Evolutionary conservation across 495 filamentous ascomycete genomes (phyloP).

Genomic region (Amorphotheca resinae): DNA sequence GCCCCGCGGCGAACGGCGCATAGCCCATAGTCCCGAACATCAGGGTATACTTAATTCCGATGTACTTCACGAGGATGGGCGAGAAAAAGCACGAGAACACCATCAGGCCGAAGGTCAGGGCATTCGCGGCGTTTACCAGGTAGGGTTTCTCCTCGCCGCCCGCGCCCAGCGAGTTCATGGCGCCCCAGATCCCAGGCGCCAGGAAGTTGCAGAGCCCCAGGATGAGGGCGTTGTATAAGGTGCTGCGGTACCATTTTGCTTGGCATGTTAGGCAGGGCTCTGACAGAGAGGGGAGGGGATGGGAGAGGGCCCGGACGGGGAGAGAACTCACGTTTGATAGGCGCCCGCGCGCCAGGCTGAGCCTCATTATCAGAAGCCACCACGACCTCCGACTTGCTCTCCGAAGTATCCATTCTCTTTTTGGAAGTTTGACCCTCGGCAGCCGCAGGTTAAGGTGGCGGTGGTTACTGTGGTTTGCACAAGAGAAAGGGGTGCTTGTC

Average conservation of each 20-base stretch:
- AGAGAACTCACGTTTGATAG: slow-evolving; percentile 2
- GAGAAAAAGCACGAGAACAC: slow-evolving; percentile 35
- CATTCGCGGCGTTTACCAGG: slow-evolving; percentile 58
- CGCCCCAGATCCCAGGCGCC: slow-evolving; percentile 55
- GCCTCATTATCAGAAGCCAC: slow-evolving; percentile 3
- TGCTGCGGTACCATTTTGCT: slow-evolving; percentile 55
- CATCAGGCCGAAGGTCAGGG: slow-evolving; percentile 55
- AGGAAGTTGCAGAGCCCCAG: slow-evolving; percentile 51
- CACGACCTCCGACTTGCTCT: background rate
- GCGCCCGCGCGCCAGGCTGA: background rate
- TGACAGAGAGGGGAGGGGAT: background rate
- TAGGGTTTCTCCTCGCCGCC: slow-evolving; percentile 50
- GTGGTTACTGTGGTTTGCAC: no score
- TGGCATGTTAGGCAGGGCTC: background rate
- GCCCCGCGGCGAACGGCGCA: slow-evolving; percentile 49
- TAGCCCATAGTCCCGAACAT: slow-evolving; percentile 52
- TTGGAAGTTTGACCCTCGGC: background rate
- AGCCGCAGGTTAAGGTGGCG: background rate
- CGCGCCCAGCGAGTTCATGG: slow-evolving; percentile 58
- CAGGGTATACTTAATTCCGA: slow-evolving; percentile 52
- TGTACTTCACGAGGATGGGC: slow-evolving; percentile 42
- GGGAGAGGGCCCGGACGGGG: no score
- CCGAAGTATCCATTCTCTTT: background rate
- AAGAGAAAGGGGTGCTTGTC: no score
- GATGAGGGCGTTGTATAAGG: slow-evolving; percentile 51